Evolutionary conservation across 257 asterid genomes (phyloP), one percentile per base, ranked within the genome.

Genomic region (Nicotiana benthamiana): DNA sequence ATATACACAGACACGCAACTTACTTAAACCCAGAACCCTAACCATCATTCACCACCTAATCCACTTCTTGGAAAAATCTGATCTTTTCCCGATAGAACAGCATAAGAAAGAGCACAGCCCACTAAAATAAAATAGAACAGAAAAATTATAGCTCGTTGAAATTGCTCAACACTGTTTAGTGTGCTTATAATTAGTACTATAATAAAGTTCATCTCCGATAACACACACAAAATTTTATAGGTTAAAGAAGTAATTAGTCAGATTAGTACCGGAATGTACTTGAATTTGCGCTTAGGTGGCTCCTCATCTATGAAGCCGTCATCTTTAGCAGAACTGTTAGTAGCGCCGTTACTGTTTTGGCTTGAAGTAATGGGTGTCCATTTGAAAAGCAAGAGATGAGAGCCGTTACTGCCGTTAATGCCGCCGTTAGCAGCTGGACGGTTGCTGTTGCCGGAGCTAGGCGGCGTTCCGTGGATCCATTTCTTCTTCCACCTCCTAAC

Each of bases 401-500:
- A 82, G 51, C 86, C 90, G 80, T 83, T 85, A 76, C 77, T 83
- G 6, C 90, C 94, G 80, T 87, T 91, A 57, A 79, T 81, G 22
- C 84, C 72, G 13, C 92, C 89, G 83, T 87, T 91, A 22, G 86
- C 85, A 67, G 91, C 76, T 72, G 89, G 85, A 40, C 72, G 80
- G 18, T 81, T 76, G 54, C 15, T 65, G 28, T 62, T 60, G 26
- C 30, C 75, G 28, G 87, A 80, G 80, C 36, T 86, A 0, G 90
- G 77, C 72, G 92, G 90, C n/a, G 88, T 64, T 1, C 86, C 83
- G 75, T 85, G 89, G 87, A 89, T 84, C 94, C 94, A 90, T 82
- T 86, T 85, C 83, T 90, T 90, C 86, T 88, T 90, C 98, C 98
- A 94, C 90, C 80, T 90, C 26, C 98, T 94, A 34, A 94, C 98